Base-by-base conservation (phyloP, 441 rosid species). In the Theobroma grandiflorum region DNA sequence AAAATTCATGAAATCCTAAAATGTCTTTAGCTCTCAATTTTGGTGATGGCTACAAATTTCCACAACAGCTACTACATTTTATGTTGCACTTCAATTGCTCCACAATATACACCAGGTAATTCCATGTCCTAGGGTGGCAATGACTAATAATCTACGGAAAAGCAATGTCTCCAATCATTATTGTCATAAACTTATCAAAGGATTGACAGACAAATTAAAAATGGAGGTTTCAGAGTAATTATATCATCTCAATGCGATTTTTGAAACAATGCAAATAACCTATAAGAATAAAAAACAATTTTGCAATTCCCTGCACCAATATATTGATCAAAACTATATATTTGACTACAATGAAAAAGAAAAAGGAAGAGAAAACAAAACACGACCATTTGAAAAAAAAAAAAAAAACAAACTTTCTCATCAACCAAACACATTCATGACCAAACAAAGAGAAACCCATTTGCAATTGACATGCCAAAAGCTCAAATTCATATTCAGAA, bases 381-480 rank as follows among this genome's bases (percentile, higher is more conserved):
- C 4, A 10, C 15, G 9, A 37, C 22, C n/a, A 64, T 64, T 64
- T 1, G 4, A 52, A 12, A 18, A 12, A 45, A 15, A 14, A 14
- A 33, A 4, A 65, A 57, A 42, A 49, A 43, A n/a, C n/a, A n/a
- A 26, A 31, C 5, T 3, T 57, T 57, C 68, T 57, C 59, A 12
- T 37, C 47, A 69, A 67, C 73, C 53, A 52, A 26, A 18, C 9
- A 10, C 31, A 59, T 43, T 69, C 68, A 58, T n/a, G n/a, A 61
- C 35, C 52, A 61, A 71, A 71, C 45, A n/a, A 45, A 58, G 37
- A 65, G 2, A 22, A 66, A 7, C 78, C 74, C 67, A 73, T 64
- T 64, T 72, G 22, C 2, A 16, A 33, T 52, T 40, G 18, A 20
- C 59, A 22, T 31, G 18, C 49, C 20, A 49, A 76, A 76, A 47